Evolutionary conservation across 1,284 basidiomycete genomes (phyloP).

Genomic region (Golubevia sp.): DNA sequence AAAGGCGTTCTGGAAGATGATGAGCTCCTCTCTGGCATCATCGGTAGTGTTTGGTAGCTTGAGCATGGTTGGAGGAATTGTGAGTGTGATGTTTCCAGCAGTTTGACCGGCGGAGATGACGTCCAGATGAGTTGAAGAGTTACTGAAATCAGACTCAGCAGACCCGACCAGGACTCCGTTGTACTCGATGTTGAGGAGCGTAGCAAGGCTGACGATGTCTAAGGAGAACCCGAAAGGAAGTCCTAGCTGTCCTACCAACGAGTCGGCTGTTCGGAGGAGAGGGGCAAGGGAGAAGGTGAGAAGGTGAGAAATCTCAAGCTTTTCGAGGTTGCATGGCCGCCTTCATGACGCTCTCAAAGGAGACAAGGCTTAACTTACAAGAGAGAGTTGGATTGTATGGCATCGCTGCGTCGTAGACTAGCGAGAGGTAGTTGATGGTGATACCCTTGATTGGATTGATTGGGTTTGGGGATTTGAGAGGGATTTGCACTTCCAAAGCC

Average conservation of each 20-base stretch:
- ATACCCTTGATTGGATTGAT: constrained; percentile 60
- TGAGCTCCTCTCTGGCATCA: background rate
- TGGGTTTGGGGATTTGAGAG: constrained; percentile 45
- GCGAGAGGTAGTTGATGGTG: constrained; percentile 43
- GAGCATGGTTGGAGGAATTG: background rate
- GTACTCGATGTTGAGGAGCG: constrained; percentile 43
- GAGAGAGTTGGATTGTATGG: constrained; percentile 46
- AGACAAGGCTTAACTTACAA: too few relatives aligned
- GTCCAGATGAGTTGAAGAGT: constrained; percentile 1
- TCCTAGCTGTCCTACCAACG: constrained; percentile 38
- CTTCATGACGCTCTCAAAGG: too few relatives aligned
- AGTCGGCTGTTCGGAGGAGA: too few relatives aligned
- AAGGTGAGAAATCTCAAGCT: too few relatives aligned
- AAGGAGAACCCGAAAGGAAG: constrained; percentile 59
- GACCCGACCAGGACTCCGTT: constrained; percentile 24
- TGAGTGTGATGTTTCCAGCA: constrained; percentile 1
- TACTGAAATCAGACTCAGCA: background rate
- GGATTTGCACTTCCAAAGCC: constrained; percentile 36
- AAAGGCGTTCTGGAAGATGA: constrained; percentile 7
- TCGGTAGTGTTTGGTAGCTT: background rate
- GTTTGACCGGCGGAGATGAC: constrained; percentile 4
- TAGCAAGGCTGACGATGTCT: constrained; percentile 41
- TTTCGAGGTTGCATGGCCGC: too few relatives aligned
- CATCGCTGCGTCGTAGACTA: constrained; percentile 34
- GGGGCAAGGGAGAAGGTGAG: too few relatives aligned